These are phyloP conservation scores for Zoysia matrella DNA, from an alignment of 202 grass and related monocot species.

Conservation along the genomic window DNA sequence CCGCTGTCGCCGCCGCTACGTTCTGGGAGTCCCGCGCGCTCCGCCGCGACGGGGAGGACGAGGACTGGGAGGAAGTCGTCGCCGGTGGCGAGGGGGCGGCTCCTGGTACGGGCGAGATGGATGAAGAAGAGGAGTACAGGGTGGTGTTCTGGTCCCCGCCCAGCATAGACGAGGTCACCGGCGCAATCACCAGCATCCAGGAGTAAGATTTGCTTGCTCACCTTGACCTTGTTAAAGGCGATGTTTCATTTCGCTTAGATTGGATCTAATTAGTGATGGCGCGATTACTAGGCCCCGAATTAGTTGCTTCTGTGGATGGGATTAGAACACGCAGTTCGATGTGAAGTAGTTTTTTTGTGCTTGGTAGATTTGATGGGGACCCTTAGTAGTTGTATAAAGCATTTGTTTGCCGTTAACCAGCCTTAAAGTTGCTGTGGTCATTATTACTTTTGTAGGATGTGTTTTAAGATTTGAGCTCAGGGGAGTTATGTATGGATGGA, in stretches of 20 bases:
- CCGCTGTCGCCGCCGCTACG: not conserved
- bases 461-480: not conserved
- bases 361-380: not conserved
- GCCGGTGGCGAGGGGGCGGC: not conserved
- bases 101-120: not conserved
- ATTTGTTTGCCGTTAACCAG: not conserved
- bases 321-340: conserved; percentile 28
- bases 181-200: conserved; percentile 68
- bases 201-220: conserved; percentile 55
- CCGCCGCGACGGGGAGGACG: conserved; percentile 27
- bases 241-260: not conserved
- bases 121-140: not conserved
- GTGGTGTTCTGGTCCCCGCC: conserved; percentile 51
- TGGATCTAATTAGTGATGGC: conserved; percentile 15
- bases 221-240: not conserved
- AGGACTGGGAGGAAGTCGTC: conserved; percentile 53
- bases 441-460: conserved; percentile 22
- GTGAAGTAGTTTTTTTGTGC: not conserved
- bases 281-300: not conserved
- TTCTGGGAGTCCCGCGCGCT: conserved; percentile 36
- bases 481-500: not conserved
- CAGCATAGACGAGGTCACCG: conserved; percentile 69
- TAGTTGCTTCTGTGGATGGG: conserved; percentile 10
- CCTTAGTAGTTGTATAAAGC: not conserved
- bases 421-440: not conserved